These are phyloP conservation scores for Chaetomium olivaceum DNA, from an alignment of 2,329 filamentous ascomycete genomes.

Conservation along the genomic window DNA sequence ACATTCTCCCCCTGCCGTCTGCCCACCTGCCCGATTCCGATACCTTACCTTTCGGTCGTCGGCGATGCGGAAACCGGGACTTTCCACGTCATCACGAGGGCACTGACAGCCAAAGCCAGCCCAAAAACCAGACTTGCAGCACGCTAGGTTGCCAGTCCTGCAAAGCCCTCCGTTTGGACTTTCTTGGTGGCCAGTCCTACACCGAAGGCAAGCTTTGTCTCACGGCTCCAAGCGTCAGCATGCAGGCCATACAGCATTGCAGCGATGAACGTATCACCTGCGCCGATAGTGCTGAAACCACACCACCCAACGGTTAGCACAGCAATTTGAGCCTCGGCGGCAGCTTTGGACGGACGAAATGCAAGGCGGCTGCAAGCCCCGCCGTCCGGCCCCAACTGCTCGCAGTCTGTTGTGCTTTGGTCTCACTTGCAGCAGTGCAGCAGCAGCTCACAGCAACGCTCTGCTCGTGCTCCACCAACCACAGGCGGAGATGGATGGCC, in stretches of 20 bases:
- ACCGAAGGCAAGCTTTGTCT: slow-evolving; percentile 57
- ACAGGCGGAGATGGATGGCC: slow-evolving; percentile 8
- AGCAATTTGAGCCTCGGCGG: slow-evolving; percentile 8
- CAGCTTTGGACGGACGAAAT: not conserved
- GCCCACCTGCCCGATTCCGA: slow-evolving; percentile 15
- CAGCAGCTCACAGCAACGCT: not conserved
- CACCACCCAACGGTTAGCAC: slow-evolving; percentile 20
- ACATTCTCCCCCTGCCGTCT: slow-evolving; percentile 8
- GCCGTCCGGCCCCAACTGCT: not conserved
- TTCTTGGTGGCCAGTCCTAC: slow-evolving; percentile 68
- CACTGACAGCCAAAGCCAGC: not conserved
- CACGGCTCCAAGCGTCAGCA: slow-evolving; percentile 47
- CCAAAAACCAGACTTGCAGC: not conserved
- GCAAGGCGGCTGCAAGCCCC: slow-evolving; percentile 5
- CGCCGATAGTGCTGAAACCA: slow-evolving; percentile 63
- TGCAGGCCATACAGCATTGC: slow-evolving; percentile 66
- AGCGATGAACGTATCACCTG: slow-evolving; percentile 75
- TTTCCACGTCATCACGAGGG: slow-evolving; percentile 26
- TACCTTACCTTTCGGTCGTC: slow-evolving; percentile 1
- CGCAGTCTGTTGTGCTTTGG: not conserved
- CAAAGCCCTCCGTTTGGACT: slow-evolving; percentile 67
- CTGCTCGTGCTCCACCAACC: slow-evolving; percentile 9
- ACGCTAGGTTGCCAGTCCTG: slow-evolving; percentile 43
- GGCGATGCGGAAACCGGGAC: not conserved
- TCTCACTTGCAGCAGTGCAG: slow-evolving; percentile 1